A percentile compares a stretch with the other conserved stretches of the same genome.
These are phyloP conservation scores for Venturia oleaginea DNA, from an alignment of 2,329 filamentous ascomycete species.

Conservation along the genomic window DNA sequence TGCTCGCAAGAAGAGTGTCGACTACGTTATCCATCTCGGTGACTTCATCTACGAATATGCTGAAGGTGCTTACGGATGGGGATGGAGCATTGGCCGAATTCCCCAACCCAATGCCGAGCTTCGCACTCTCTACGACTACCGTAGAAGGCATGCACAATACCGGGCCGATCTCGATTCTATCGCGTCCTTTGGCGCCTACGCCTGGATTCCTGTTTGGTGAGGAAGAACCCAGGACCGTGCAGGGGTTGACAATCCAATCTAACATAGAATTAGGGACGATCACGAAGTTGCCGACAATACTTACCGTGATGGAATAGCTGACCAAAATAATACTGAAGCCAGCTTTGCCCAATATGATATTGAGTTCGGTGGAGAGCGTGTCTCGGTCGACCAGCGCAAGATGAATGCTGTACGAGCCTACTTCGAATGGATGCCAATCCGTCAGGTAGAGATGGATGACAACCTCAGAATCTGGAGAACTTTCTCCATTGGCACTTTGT, in stretches of 20 bases:
- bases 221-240: conserved; percentile 21
- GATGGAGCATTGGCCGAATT: conserved; percentile 24
- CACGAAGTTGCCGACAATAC: conserved; percentile 32
- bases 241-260: neutral
- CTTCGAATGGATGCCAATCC: conserved; percentile 37
- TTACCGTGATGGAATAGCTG: conserved; percentile 31
- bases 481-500: conserved; percentile 33
- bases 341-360: conserved; percentile 25
- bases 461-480: conserved; percentile 35
- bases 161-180: conserved; percentile 33
- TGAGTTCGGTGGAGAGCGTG: conserved; percentile 22
- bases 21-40: conserved; percentile 26
- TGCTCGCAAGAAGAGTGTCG: conserved; percentile 17
- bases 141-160: conserved; percentile 32
- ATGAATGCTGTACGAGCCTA: conserved; percentile 39
- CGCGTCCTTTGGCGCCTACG: conserved; percentile 30
- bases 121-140: conserved; percentile 35
- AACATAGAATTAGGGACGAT: conserved; percentile 11
- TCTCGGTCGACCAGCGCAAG: conserved; percentile 36
- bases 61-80: conserved; percentile 29
- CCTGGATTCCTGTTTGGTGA: conserved; percentile 33
- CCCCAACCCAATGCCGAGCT: conserved; percentile 29
- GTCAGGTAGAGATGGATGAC: conserved; percentile 36
- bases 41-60: conserved; percentile 37
- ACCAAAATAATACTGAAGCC: conserved; percentile 35